phyloP scores from a whole-genome alignment of 2,329 filamentous ascomycete species.

The Phyllosticta paracitricarpa region DNA sequence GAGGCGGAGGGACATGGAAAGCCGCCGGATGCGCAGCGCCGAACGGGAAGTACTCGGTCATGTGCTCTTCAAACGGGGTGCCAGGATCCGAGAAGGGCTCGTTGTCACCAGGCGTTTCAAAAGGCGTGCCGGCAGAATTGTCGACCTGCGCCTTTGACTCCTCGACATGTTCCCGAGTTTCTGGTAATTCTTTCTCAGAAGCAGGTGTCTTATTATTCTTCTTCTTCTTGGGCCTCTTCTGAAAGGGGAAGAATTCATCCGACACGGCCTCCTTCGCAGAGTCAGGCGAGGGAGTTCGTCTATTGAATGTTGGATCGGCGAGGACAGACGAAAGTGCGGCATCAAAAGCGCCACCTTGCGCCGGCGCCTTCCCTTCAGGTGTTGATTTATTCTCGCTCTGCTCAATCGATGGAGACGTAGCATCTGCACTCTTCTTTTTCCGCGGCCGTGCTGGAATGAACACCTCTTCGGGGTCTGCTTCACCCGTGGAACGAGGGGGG shows the following conservation, averaged over 20 bases:
- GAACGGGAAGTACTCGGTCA: background rate
- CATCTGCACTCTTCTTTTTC: constrained; percentile 20
- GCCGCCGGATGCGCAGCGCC: background rate
- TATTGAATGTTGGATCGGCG: constrained; percentile 26
- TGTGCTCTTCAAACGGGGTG: background rate
- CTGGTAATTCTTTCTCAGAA: background rate
- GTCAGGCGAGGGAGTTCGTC: constrained; percentile 2
- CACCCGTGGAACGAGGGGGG: constrained; percentile 21
- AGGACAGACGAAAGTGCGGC: constrained; percentile 28
- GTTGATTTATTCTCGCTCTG: constrained; percentile 12
- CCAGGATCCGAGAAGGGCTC: background rate
- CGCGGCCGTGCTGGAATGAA: constrained; percentile 12
- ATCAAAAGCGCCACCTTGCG: constrained; percentile 16
- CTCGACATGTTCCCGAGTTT: background rate
- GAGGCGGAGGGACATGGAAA: background rate
- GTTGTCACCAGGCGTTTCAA: constrained; percentile 8
- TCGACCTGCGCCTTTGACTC: background rate
- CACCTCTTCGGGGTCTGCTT: constrained; percentile 14
- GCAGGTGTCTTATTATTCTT: constrained; percentile 19
- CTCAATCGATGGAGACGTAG: background rate
- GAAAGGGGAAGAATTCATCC: constrained; percentile 17
- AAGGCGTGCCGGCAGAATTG: background rate
- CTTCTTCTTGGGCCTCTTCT: constrained; percentile 22
- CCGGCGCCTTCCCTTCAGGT: background rate
- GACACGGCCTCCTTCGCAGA: constrained; percentile 16